A percentile compares a stretch with the other conserved stretches of the same genome.
phyloP scores from a whole-genome alignment of 805 yeast genomes.

The Myxozyma neotropica region DNA sequence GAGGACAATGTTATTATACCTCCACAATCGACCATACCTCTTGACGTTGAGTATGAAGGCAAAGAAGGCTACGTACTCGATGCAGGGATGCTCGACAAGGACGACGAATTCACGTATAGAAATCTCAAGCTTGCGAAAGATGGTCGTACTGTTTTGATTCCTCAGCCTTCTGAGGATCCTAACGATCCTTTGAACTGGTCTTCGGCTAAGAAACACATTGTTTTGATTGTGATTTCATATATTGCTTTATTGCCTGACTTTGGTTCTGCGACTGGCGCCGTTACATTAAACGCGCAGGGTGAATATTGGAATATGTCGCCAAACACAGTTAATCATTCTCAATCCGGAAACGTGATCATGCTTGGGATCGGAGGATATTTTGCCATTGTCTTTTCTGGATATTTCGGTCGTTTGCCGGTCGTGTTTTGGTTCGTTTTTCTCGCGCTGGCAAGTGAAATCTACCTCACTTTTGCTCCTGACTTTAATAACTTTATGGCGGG shows the following conservation, averaged over 20 bases:
- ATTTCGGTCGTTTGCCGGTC: constrained; percentile 16
- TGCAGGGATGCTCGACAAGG: constrained; percentile 2
- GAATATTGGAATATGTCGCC: constrained; percentile 15
- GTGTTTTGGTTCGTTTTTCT: constrained; percentile 15
- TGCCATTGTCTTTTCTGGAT: constrained; percentile 21
- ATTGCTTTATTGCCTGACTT: constrained; percentile 22
- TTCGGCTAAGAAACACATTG: constrained; percentile 19
- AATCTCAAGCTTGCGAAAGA: constrained; percentile 46
- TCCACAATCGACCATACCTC: neutral
- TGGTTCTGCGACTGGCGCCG: constrained; percentile 22
- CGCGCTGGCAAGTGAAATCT: constrained; percentile 25
- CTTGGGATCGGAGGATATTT: constrained; percentile 19
- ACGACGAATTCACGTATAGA: neutral
- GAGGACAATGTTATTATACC: neutral
- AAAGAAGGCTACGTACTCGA: constrained; percentile 12
- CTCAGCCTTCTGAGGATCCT: constrained; percentile 68
- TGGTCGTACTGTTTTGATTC: constrained; percentile 56
- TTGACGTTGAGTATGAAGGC: constrained; percentile 11
- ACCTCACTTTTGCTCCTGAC: constrained; percentile 16
- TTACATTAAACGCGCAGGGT: constrained; percentile 3
- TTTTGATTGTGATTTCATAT: constrained; percentile 1
- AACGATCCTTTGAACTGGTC: constrained; percentile 73
- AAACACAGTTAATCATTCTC: constrained; percentile 19
- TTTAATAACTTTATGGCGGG: constrained; percentile 27
- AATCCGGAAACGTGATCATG: constrained; percentile 13